A percentile compares a stretch with the other conserved stretches of the same genome.
phyloP scores from a whole-genome alignment of 768 basidiomycete species.

The Psilocybe subaeruginosa region DNA sequence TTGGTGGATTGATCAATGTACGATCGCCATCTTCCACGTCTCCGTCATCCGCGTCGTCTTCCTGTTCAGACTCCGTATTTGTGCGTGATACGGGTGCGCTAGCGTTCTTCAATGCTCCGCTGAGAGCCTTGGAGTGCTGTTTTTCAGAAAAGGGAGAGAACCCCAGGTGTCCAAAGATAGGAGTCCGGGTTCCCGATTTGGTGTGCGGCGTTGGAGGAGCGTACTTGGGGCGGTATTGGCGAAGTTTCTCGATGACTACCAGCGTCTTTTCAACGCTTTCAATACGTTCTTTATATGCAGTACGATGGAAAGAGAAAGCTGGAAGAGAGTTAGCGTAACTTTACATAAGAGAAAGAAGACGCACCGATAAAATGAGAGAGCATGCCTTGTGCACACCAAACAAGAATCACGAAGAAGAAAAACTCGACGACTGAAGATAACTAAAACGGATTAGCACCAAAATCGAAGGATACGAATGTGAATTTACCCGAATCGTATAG shows the following conservation, averaged over 20 bases:
- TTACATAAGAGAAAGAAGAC: slow-evolving; percentile 7
- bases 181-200: slow-evolving; percentile 45
- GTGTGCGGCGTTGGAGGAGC: slow-evolving; percentile 22
- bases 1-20: slow-evolving; percentile 12
- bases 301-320: slow-evolving; percentile 79
- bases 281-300: slow-evolving; percentile 75
- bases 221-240: slow-evolving; percentile 61
- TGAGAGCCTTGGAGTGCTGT: slow-evolving; percentile 41
- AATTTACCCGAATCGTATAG: slow-evolving; percentile 60
- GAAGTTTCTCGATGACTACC: slow-evolving; percentile 65
- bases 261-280: slow-evolving; percentile 57
- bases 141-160: slow-evolving; percentile 44
- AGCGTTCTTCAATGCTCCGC: slow-evolving; percentile 30
- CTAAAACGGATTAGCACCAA: slow-evolving; percentile 28
- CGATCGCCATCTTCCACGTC: slow-evolving; percentile 20
- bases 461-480: background rate
- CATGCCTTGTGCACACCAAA: slow-evolving; percentile 67
- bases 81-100: slow-evolving; percentile 6
- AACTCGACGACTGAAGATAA: slow-evolving; percentile 70
- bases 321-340: background rate
- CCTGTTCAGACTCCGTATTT: slow-evolving; percentile 15
- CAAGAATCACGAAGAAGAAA: slow-evolving; percentile 73
- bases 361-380: slow-evolving; percentile 64
- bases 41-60: slow-evolving; percentile 21
- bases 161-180: slow-evolving; percentile 38